Conservation (phyloP, 78 protist species). For the Paratrimastix pyriformis region DNA sequence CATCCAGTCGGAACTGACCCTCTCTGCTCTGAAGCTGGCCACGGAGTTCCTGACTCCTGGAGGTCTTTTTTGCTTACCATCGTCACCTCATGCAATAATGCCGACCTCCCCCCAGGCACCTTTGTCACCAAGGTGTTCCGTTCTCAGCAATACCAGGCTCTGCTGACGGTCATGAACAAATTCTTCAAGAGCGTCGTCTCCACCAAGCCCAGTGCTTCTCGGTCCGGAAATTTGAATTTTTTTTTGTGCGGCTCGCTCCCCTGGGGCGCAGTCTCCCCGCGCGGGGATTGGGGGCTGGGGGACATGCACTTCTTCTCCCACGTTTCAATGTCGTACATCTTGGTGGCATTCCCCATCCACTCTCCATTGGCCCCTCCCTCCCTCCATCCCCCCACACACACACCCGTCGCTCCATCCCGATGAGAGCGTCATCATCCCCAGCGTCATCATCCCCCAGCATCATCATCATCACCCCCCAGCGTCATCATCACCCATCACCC, state of each 20-base stretch:
- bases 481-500: too few relatives aligned
- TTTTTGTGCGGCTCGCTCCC: not conserved
- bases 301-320: too few relatives aligned
- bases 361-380: too few relatives aligned
- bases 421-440: too few relatives aligned
- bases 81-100: not conserved
- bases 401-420: too few relatives aligned
- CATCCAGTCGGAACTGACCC: slow-evolving; percentile 81
- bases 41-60: slow-evolving; percentile 69
- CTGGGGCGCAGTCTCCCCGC: too few relatives aligned
- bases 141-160: slow-evolving; percentile 80
- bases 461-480: too few relatives aligned
- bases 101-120: not conserved
- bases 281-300: too few relatives aligned
- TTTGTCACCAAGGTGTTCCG: slow-evolving; percentile 97
- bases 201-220: slow-evolving; percentile 87
- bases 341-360: too few relatives aligned
- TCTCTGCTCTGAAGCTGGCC: slow-evolving; percentile 82
- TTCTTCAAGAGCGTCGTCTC: slow-evolving; percentile 87
- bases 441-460: too few relatives aligned
- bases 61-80: slow-evolving; percentile 15
- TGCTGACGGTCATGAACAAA: slow-evolving; percentile 84
- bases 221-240: slow-evolving; percentile 20
- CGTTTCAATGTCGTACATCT: too few relatives aligned
- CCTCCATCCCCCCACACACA: too few relatives aligned